Evolutionary conservation across 768 basidiomycete species (phyloP), one percentile per base, ranked within the genome.

Genomic region (Sarcomyxa edulis): DNA sequence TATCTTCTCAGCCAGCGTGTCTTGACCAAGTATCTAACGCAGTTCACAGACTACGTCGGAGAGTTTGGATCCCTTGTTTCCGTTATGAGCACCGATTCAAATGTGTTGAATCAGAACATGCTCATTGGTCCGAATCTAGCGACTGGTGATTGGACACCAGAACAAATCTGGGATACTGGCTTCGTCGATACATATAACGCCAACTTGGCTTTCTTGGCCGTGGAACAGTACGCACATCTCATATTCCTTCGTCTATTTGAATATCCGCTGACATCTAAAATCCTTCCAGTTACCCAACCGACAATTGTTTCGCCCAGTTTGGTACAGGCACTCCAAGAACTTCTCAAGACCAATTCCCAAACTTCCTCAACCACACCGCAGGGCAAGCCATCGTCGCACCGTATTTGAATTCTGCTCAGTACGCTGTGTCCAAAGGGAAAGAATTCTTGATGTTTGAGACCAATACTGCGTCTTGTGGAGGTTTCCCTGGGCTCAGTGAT

Each of bases 381-480:
- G 74, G 73, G 1, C 58, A 64, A 33, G 53, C 45, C 18, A 60
- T 88, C 20, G 68, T 81, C 14, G 43, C 48, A 0, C 61, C 63
- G 8, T 89, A 84, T 55, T 47, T 78, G 11, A 67, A 63, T 38
- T 71, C 75, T 1, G 66, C 76, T 0, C 44, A 43, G 33, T 64
- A 64, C 12, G 75, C 76, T 1, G 62, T 65, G 39, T 53, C 52
- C 0, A 59, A 59, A 23, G 54, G 59, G 2, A 69, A 74, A 45
- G 66, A 68, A 14, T 55, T 83, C 23, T 48, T 81, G 37, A 81
- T 84, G 79, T 69, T 84, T 45, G 83, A 86, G 57, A 82, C 78
- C 9, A 84, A 84, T 48, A 76, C 77, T 0, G 81, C 78, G 2
- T 76, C 74, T 21, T 84, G 82, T 54, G 80, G 80, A 55, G 81